Base-by-base conservation (phyloP, 2,329 filamentous ascomycete species). In the Hortaea sp. region DNA sequence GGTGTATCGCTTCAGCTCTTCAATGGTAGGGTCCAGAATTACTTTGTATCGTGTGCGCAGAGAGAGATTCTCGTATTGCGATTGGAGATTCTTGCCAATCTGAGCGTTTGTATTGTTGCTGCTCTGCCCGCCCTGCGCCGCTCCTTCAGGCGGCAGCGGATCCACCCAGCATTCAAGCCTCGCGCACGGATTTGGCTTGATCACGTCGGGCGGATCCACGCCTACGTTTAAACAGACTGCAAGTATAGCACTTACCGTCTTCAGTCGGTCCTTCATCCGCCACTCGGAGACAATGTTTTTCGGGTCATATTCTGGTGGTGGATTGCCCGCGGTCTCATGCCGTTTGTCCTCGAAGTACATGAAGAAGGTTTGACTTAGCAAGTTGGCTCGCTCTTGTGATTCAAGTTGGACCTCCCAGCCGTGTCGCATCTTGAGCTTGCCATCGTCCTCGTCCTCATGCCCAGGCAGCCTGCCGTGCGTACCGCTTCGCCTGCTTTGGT, bases 311-410 rank as follows among this genome's bases (percentile, higher is more conserved):
- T 53, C 51, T 44, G 79, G 76, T 62, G 88, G 87, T 11, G 88
- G 87, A 55, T 89, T 88, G 20, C 88, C 92, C 32, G 88, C 90
- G 20, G 88, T 92, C 64, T 97, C 92, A 68, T 98, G 92, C 44
- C 90, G 84, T 68, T 97, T 97, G 67, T 98, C 92, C 53, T 90
- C 95, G 67, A 86, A 98, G 69, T 98, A 98, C 90, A 97, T 97
- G 72, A 95, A 97, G 80, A 94, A 98, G 56, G 88, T 94, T 85
- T 95, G 46, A 38, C 54, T 58, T 53, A 95, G 74, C 47, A 85
- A 84, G 20, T 52, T 53, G 57, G 94, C 84, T 59, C 94, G 89
- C 61, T 95, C 88, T 56, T 88, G 85, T 5, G 85, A 94, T 61
- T 88, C 85, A 63, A 94, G 88, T 65, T 95, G 88, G 56, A 89